Base-by-base conservation (phyloP, 2,329 filamentous ascomycete genomes). In the Talaromyces atroroseus region DNA sequence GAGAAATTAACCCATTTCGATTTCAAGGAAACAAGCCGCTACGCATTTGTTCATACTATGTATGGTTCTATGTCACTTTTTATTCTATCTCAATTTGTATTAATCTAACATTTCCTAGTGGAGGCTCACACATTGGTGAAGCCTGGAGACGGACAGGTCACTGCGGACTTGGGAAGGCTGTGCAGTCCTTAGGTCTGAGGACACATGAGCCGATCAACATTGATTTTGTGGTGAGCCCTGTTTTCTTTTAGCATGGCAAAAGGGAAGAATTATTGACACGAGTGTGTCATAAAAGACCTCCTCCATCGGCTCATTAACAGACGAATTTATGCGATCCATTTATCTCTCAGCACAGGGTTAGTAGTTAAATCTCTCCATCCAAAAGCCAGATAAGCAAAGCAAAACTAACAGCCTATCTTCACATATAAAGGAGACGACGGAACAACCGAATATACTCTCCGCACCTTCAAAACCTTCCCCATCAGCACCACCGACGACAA, bases 21-120 rank as follows among this genome's bases (percentile, higher is more conserved):
- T 70, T 97, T 95, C 66, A 80, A 82, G 2, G 79, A 82, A 58
- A 96, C 92, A 0, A 71, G 73, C 11, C 75, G 82, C 32, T 80
- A 95, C 61, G 88, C 83, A 1, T 96, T 99, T 69, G 83, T 97
- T 6, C 90, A 95, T 69, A 87, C 88, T 7, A 89, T 95, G 87
- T 90, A 73, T 71, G 85, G 7, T 29, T 36, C 5, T 32, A 32
- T 7, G 5, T 8, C 5, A 32, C 11, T 32, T 67, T n/a, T 6
- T 12, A 21, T 20, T 18, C 51, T n/a, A 45, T 53, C 10, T 36
- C 34, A 55, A n/a, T 61, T 49, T 12, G 20, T 14, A 12, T 18
- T 14, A 20, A 12, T 10, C 54, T 64, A 44, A 61, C 34, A 36
- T 14, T n/a, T 46, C 14, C 14, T 21, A 84, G 83, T 59, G 82